Base-by-base conservation (phyloP, 306 rosid genomes). In the Fagus sylvatica region DNA sequence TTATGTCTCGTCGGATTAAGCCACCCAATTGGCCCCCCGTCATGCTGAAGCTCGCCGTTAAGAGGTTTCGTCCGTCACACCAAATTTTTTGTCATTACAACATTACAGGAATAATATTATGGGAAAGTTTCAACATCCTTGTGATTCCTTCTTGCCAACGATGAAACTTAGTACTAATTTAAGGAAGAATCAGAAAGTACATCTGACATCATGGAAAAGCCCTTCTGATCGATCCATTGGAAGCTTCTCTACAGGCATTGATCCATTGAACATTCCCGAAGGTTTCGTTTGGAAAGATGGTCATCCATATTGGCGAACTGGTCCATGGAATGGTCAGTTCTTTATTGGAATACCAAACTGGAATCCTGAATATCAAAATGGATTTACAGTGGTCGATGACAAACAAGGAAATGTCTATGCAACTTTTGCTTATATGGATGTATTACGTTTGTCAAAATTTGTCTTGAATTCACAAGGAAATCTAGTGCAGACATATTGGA, bases 81-180 rank as follows among this genome's bases (percentile, higher is more conserved):
- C n/a, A n/a, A n/a, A n/a, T n/a, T n/a, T n/a, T n/a, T n/a, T n/a
- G n/a, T n/a, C n/a, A n/a, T n/a, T n/a, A n/a, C n/a, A n/a, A 36
- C 13, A 1, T 37, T 19, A 49, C 56, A 2, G 77, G 77, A 7
- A 1, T 70, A 9, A 19, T n/a, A n/a, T n/a, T 69, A 48, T 82
- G 83, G 86, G 65, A 74, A 43, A 83, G 83, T 60, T 83, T 83
- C 71, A 60, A 53, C 7, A 78, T 72, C 82, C 82, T 42, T 43
- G 72, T 53, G 32, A 72, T 42, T 6, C 33, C 40, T 17, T 33
- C 60, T 41, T 77, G 72, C 72, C 59, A 28, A 11, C 17, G 5
- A 76, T 77, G 85, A 66, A 73, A 53, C 9, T 82, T 3, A 15
- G n/a, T 28, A 10, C 33, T 5, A 76, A 69, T 16, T 11, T 1